Base-by-base conservation (phyloP, 495 filamentous ascomycete genomes). In the Aspergillus avenaceus region DNA sequence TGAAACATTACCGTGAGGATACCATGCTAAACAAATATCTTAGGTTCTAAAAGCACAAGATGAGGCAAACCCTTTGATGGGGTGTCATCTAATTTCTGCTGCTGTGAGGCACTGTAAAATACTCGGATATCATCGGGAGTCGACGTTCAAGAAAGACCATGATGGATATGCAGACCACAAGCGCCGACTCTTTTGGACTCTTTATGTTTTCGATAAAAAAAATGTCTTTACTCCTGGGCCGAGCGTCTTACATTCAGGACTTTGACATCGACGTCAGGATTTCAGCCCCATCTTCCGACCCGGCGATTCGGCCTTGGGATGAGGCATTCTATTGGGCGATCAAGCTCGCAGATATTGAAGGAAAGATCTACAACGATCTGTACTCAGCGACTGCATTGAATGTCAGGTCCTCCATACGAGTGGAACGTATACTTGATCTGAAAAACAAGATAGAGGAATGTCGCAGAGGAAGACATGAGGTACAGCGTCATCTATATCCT, bases 121-220 rank as follows among this genome's bases (percentile, higher is more conserved):
- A 36, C 55, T 59, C 21, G 51, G 51, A 18, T 54, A 54, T 34
- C 55, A 59, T 28, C 55, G 57, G 28, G 50, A 60, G 26, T 27
- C 27, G 2, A 56, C 53, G 12, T 56, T 53, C 24, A 41, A 29
- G 31, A 52, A 45, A 16, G 40, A 16, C 7, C 18, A 23, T 5
- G 8, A 29, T n/a, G 11, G 28, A 2, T 42, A 60, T n/a, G 41
- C 50, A 13, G 49, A 51, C 7, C 36, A 32, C 18, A 55, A 45
- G 13, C 58, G 58, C 1, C 42, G 54, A n/a, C n/a, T 61, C 11
- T 57, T 61, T 34, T 61, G 58, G 58, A 57, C 54, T 0, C 36
- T 58, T 3, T 61, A 61, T 24, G 19, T 36, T 4, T 52, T 61
- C 37, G 58, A 61, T n/a, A 24, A 54, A 57, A 31, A 52, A 53